Evolutionary conservation across 2,329 filamentous ascomycete genomes (phyloP).

Genomic region (Monosporascus sp.): DNA sequence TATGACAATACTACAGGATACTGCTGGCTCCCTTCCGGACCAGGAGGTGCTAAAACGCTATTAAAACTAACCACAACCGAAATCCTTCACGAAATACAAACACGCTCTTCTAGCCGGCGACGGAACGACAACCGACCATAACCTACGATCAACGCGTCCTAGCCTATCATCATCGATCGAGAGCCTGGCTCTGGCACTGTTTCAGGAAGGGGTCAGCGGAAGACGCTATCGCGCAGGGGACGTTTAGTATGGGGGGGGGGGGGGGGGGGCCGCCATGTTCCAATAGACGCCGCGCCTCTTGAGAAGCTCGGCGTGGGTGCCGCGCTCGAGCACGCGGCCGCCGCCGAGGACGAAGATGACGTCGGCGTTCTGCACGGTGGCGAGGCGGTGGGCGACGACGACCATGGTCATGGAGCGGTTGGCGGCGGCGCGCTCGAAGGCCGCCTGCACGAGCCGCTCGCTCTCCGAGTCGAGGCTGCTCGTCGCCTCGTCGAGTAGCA

Average conservation of each 20-base stretch:
- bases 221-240: background rate
- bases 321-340: slow-evolving; percentile 51
- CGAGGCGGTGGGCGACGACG: slow-evolving; percentile 71
- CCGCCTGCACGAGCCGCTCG: slow-evolving; percentile 55
- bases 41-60: too few species aligned
- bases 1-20: too few species aligned
- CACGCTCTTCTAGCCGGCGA: too few species aligned
- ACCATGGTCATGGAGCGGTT: slow-evolving; percentile 66
- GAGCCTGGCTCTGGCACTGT: slow-evolving; percentile 54
- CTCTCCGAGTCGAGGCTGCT: slow-evolving; percentile 59
- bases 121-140: too few species aligned
- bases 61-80: too few species aligned
- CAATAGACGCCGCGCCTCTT: slow-evolving; percentile 49
- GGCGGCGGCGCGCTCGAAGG: slow-evolving; percentile 58
- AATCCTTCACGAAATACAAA: too few species aligned
- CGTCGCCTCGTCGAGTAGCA: slow-evolving; percentile 70
- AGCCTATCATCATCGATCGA: slow-evolving; percentile 36
- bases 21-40: too few species aligned
- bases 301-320: slow-evolving; percentile 46
- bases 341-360: slow-evolving; percentile 74
- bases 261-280: slow-evolving; percentile 44
- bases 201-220: slow-evolving; percentile 10
- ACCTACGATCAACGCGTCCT: too few species aligned
- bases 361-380: slow-evolving; percentile 73
- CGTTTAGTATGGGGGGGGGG: too few species aligned